phyloP scores from a whole-genome alignment of 306 rosid species.

The Adenanthera pavonina region DNA sequence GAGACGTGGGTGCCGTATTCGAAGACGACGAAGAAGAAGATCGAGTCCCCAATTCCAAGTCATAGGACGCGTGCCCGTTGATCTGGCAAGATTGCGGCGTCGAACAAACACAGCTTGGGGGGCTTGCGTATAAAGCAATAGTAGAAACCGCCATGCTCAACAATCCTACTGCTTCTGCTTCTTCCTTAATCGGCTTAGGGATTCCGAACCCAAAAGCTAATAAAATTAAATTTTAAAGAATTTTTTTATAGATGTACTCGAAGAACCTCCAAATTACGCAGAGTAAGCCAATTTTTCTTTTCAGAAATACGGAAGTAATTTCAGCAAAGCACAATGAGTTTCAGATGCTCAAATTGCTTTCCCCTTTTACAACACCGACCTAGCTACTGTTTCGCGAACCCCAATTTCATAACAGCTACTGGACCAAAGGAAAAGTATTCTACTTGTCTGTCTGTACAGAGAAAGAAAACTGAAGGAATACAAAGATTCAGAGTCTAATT shows the following conservation, averaged over 20 bases:
- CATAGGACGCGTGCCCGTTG: constrained; percentile 66
- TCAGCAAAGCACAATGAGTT: constrained; percentile 12
- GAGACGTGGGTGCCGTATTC: constrained; percentile 64
- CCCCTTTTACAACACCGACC: neutral
- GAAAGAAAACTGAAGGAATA: constrained; percentile 33
- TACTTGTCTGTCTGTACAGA: constrained; percentile 24
- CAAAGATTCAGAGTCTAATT: neutral
- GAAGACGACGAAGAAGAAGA: constrained; percentile 71
- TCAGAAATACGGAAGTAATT: constrained; percentile 14
- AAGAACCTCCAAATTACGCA: neutral
- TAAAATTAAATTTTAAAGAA: neutral
- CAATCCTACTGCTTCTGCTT: neutral
- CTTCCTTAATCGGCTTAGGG: constrained; percentile 33
- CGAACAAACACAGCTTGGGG: constrained; percentile 79
- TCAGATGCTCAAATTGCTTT: neutral
- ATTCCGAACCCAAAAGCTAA: constrained; percentile 29
- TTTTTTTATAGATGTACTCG: neutral
- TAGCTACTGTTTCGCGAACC: constrained; percentile 11
- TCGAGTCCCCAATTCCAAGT: constrained; percentile 79
- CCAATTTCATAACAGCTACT: constrained; percentile 23
- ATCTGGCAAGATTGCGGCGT: constrained; percentile 77
- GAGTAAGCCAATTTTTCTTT: neutral
- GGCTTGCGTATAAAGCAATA: constrained; percentile 83
- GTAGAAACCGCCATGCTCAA: constrained; percentile 79
- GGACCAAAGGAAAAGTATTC: constrained; percentile 34